Evolutionary conservation across 2,329 filamentous ascomycete species (phyloP), one percentile per base, ranked within the genome.

Genomic region (Canariomyces notabilis): DNA sequence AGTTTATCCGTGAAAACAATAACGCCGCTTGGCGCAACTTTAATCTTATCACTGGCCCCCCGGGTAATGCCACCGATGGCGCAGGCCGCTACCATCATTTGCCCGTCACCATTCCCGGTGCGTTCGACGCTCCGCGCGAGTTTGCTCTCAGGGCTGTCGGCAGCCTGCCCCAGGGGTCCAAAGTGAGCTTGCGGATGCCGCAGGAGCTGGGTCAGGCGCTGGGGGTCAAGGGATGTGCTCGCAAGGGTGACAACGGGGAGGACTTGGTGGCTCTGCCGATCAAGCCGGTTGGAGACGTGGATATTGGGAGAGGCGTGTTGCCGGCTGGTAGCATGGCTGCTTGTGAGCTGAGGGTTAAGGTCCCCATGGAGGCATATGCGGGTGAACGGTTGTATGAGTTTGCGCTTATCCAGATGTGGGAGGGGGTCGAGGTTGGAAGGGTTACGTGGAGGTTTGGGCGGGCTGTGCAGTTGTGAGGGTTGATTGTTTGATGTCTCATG

Each of bases 341-440:
- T 19, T 41, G 23, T 15, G 33, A 49, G 32, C 12, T 49, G 42
- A 37, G 34, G 16, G 36, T 45, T 5, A 23, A 21, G 23, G 42
- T 45, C 5, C 33, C 37, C 1, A 33, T 26, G 6, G 46, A 44
- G 2, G 14, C 14, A 6, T 37, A 41, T 14, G 22, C 18, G 11
- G 18, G 16, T 2, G 42, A n/a, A 16, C 31, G 21, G 6, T 19
- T 26, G 11, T 20, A 20, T 23, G 42, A 49, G 42, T 44, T 42
- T 42, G 46, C 42, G 33, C 37, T 49, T 2, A 37, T 49, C 26
- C 46, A 49, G 42, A 37, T 42, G 42, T 49, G 46, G 46, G 37
- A 49, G 15, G 37, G 42, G 12, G 26, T 40, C 1, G 46, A 45
- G 37, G 42, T 49, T 12, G 46, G 46, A 4, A 45, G 42, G 26